Base-by-base conservation (phyloP, 2,329 filamentous ascomycete species). In the Lachnellula hyalina region DNA sequence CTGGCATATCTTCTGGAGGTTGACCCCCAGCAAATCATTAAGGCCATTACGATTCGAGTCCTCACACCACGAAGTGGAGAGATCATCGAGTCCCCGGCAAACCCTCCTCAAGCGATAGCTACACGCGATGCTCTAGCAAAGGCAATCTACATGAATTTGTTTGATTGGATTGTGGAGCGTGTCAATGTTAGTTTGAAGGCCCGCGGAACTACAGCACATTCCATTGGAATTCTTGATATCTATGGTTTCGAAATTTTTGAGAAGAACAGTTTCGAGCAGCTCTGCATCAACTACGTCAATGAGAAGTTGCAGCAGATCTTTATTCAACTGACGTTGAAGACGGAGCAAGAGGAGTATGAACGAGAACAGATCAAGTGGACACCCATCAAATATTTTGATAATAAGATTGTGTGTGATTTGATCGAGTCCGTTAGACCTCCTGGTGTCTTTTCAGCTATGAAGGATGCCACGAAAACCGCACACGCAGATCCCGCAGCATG, bases 181-280 rank as follows among this genome's bases (percentile, higher is more conserved):
- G 86, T 97, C 63, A 97, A 97, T 73, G 82, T 86, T 62, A 96
- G 93, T 4, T 75, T 97, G 57, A 86, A 89, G 70, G 89, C 93
- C 19, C 83, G 85, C 59, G 87, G 89, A 48, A 75, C 83, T 0
- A 82, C 92, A 3, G 76, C 83, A 42, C 94, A 96, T 71, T 89
- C 89, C 2, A 94, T 99, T 63, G 94, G 94, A 68, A 97, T 99
- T 68, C 80, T 99, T 63, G 94, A 99, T 79, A 99, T 99, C 63
- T 99, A 99, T 71, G 94, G 94, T 2, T 99, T 99, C 68, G 94
- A 99, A 70, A 99, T 99, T 63, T 99, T 99, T 64, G 94, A 99
- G 71, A 94, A 93, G 75, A 99, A 99, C 76, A 96, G 90, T 62
- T 99, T 99, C 67, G 94, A 99, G 72, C 94, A 99, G 73, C 83